A percentile compares a stretch with the other conserved stretches of the same genome.
These are phyloP conservation scores for Cercospora brassicicola DNA, from an alignment of 2,329 filamentous ascomycete species.

Conservation along the genomic window DNA sequence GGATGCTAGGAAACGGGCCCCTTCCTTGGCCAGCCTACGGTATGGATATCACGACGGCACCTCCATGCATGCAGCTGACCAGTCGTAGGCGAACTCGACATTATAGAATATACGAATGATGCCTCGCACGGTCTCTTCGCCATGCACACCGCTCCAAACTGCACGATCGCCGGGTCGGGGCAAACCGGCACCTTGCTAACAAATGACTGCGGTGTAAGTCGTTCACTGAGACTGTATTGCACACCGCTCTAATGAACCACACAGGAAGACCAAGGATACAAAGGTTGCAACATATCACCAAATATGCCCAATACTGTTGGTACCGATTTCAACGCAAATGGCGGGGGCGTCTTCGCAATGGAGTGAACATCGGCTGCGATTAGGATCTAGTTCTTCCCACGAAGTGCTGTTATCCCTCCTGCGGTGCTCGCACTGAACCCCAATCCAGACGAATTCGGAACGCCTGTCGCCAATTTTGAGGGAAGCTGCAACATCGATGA, in stretches of 20 bases:
- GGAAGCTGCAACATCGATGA: constrained; percentile 42
- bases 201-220: constrained; percentile 62
- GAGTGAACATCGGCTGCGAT: constrained; percentile 37
- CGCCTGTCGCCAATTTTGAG: constrained; percentile 63
- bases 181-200: constrained; percentile 49
- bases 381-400: constrained; percentile 42
- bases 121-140: constrained; percentile 39
- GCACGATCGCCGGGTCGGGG: constrained; percentile 37
- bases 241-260: background rate
- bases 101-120: constrained; percentile 42
- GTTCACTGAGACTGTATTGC: background rate
- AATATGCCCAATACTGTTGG: constrained; percentile 47
- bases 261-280: constrained; percentile 33
- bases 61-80: constrained; percentile 23
- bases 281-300: constrained; percentile 47
- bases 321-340: constrained; percentile 44
- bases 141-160: constrained; percentile 39
- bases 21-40: constrained; percentile 41
- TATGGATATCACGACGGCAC: constrained; percentile 24
- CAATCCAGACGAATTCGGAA: constrained; percentile 62
- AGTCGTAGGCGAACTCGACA: constrained; percentile 40
- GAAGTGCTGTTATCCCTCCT: constrained; percentile 48
- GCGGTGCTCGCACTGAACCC: constrained; percentile 52
- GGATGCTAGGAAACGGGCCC: constrained; percentile 56
- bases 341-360: constrained; percentile 47